phyloP scores from a whole-genome alignment of 2,329 filamentous ascomycete species.

The Penicillium sp. region DNA sequence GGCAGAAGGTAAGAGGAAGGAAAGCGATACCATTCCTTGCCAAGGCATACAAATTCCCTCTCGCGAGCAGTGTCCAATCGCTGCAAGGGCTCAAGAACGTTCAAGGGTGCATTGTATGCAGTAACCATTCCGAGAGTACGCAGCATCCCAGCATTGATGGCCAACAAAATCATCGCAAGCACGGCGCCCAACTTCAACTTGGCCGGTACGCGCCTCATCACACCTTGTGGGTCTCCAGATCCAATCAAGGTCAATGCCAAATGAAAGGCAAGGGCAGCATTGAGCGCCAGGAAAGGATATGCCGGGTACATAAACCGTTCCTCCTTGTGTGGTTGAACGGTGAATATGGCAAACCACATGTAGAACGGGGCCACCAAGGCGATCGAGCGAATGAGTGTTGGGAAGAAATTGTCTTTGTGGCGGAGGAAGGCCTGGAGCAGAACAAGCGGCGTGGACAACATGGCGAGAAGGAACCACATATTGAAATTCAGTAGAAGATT shows the following conservation, averaged over 20 bases:
- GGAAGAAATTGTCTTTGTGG: conserved; percentile 55
- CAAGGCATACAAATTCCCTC: conserved; percentile 74
- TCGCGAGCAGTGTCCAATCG: conserved; percentile 48
- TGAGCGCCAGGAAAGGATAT: conserved; percentile 84
- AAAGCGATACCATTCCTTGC: conserved; percentile 98
- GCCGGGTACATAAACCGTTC: conserved; percentile 98
- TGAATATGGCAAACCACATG: conserved; percentile 89
- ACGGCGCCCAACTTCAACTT: conserved; percentile 66
- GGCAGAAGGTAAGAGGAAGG: conserved; percentile 90
- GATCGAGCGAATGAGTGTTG: conserved; percentile 67
- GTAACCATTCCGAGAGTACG: conserved; percentile 71
- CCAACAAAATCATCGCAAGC: conserved; percentile 54
- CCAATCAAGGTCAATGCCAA: conserved; percentile 71
- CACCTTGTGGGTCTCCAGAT: conserved; percentile 58
- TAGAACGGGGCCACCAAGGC: conserved; percentile 84
- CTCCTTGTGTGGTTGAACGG: conserved; percentile 89
- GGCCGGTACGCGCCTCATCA: conserved; percentile 66
- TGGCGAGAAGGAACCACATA: conserved; percentile 78
- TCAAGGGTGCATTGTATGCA: conserved; percentile 77
- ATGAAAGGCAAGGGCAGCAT: conserved; percentile 78
- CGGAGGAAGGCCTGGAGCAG: conserved; percentile 63
- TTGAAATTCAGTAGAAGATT: conserved; percentile 95
- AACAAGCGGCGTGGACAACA: conserved; percentile 69
- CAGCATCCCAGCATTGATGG: conserved; percentile 60
- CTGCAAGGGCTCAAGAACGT: conserved; percentile 48